Evolutionary conservation across 2,329 filamentous ascomycete genomes (phyloP).

Genomic region (Triangularia setosa): DNA sequence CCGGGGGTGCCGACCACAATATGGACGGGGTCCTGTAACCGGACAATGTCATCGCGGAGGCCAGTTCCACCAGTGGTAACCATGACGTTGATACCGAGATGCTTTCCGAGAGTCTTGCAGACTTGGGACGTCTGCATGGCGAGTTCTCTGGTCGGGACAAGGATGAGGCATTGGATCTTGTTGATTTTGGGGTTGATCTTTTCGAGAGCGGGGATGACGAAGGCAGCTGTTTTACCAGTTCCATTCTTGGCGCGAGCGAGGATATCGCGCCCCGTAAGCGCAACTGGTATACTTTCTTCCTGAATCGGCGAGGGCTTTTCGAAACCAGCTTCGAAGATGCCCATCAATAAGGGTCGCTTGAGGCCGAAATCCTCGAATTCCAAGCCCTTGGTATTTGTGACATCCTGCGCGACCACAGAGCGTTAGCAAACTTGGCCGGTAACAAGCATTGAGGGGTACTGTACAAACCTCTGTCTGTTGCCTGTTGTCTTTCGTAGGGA

Average conservation of each 20-base stretch:
- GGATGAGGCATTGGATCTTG: conserved; percentile 93
- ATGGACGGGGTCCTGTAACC: conserved; percentile 89
- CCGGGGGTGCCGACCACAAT: conserved; percentile 97
- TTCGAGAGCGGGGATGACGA: conserved; percentile 92
- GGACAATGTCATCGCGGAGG: conserved; percentile 93
- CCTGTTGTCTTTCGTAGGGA: conserved; percentile 70
- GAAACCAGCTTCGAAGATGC: conserved; percentile 98
- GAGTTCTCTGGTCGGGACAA: conserved; percentile 94
- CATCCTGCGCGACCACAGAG: conserved; percentile 61
- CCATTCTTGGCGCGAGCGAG: conserved; percentile 97
- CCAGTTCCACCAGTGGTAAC: conserved; percentile 96
- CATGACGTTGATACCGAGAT: conserved; percentile 97
- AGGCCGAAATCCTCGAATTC: conserved; percentile 97
- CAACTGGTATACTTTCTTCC: conserved; percentile 97
- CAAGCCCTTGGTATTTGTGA: conserved; percentile 93
- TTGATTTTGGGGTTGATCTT: conserved; percentile 94
- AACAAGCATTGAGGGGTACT: background rate
- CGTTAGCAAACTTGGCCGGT: background rate
- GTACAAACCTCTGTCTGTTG: conserved; percentile 71
- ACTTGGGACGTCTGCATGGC: conserved; percentile 98
- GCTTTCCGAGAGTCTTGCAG: conserved; percentile 96
- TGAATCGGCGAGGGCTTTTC: conserved; percentile 98
- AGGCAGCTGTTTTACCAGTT: conserved; percentile 96
- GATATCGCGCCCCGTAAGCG: conserved; percentile 90
- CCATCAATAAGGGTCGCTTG: conserved; percentile 94